Evolutionary conservation across 305 asterid genomes (phyloP).

Genomic region (Fraxinus paxiana): DNA sequence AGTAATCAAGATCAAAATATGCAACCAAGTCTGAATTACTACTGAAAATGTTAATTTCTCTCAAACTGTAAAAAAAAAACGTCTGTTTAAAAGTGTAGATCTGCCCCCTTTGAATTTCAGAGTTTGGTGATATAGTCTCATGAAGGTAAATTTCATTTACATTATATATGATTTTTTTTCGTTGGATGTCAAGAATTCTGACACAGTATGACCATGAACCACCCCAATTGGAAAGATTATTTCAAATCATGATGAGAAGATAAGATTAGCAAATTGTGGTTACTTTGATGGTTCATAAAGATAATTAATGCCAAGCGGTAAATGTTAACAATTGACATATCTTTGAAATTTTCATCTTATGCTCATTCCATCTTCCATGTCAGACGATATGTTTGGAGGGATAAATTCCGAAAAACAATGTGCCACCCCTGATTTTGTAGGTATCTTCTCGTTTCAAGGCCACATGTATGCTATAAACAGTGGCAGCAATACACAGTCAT

Average conservation of each 20-base stretch:
- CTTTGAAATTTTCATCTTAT: not conserved
- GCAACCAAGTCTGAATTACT: not conserved
- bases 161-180: not conserved
- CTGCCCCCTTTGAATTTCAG: not conserved
- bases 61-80: not conserved
- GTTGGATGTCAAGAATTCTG: not conserved
- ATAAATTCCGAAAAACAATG: not conserved
- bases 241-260: not conserved
- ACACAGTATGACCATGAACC: not conserved
- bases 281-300: not conserved
- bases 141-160: not conserved
- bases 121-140: not conserved
- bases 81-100: not conserved
- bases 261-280: not conserved
- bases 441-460: not conserved
- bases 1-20: slow-evolving; percentile 13
- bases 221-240: not conserved
- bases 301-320: not conserved
- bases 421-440: not conserved
- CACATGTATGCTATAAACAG: not conserved
- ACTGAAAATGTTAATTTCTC: not conserved
- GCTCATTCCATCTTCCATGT: not conserved
- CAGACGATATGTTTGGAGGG: not conserved
- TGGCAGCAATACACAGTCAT: not conserved
- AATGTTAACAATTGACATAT: not conserved